Evolutionary conservation across 345 rosid species (phyloP), one percentile per base, ranked within the genome.

Genomic region (Noccaea caerulescens): DNA sequence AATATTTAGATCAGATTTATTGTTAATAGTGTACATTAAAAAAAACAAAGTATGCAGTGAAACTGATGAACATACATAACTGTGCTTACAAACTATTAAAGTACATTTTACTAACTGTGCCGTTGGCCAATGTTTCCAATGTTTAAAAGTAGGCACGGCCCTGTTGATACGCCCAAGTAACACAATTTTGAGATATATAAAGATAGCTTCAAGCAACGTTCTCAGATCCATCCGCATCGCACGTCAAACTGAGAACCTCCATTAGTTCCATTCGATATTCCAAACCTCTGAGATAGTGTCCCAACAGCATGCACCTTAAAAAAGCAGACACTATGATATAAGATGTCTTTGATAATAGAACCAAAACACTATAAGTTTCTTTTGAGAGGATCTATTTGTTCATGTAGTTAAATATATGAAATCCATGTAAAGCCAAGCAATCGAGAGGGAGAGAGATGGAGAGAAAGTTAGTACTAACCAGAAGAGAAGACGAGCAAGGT

Each of bases 401-500:
- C 45, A 14, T 54, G 66, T 25, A 27, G 8, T 27, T 25, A 20
- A 20, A 18, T 0, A 0, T 18, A 18, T 18, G 20, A 18, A 0
- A 20, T 20, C 42, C 33, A 30, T 18, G 43, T 56, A 34, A 16
- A 68, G 45, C 13, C 2, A n/a, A 42, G 33, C 62, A 33, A 41
- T 13, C 1, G 3, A 34, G 47, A 63, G 32, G n/a, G 58, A 47
- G 12, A 37, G 16, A 57, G 70, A 43, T 23, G 51, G 41, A 34
- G 25, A n/a, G n/a, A n/a, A n/a, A 16, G 18, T 16, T 16, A 16
- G 18, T 16, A 16, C 89, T 79, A 63, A 93, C 97, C 98, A 93
- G 87, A 93, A 93, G 72, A 93, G 94, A 45, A 91, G 88, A 34
- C 97, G 93, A 2, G 98, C 98, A 45, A 93, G 84, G 81, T 91